phyloP scores from a whole-genome alignment of 2,329 filamentous ascomycete species.

The Colletotrichum sp. region DNA sequence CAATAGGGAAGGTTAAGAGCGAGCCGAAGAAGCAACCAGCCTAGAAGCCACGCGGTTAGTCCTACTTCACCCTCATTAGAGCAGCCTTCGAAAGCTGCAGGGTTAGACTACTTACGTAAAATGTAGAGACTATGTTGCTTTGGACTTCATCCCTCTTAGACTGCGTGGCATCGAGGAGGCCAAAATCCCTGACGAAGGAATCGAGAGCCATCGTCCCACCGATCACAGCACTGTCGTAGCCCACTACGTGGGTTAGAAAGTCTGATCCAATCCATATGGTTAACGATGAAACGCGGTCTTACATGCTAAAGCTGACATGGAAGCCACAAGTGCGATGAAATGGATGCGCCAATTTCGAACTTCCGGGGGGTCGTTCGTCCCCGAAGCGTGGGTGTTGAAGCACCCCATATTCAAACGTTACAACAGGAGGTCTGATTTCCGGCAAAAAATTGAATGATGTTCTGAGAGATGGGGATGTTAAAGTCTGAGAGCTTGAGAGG shows the following conservation, averaged over 20 bases:
- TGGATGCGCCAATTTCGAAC: slow-evolving; percentile 27
- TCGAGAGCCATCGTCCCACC: neutral
- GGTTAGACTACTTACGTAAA: slow-evolving; percentile 33
- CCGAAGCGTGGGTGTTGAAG: slow-evolving; percentile 13
- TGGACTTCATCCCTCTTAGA: slow-evolving; percentile 14
- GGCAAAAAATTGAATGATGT: rapidly evolving
- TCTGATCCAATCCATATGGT: rapidly evolving
- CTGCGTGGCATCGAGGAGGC: neutral
- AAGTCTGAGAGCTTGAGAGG: neutral
- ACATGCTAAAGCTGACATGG: slow-evolving; percentile 27
- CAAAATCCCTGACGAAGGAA: slow-evolving; percentile 14
- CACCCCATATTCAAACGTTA: neutral
- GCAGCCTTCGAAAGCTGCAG: rapidly evolving
- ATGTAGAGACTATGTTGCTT: slow-evolving; percentile 45
- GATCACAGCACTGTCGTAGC: neutral
- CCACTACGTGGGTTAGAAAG: neutral
- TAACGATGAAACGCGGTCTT: neutral
- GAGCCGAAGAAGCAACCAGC: neutral
- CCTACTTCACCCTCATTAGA: no score
- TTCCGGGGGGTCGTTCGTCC: neutral
- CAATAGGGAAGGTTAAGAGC: neutral
- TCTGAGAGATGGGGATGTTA: rapidly evolving
- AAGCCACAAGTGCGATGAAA: slow-evolving; percentile 22
- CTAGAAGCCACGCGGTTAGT: neutral
- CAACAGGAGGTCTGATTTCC: neutral